phyloP scores from a whole-genome alignment of 495 filamentous ascomycete genomes.

The Tirmania nivea region DNA sequence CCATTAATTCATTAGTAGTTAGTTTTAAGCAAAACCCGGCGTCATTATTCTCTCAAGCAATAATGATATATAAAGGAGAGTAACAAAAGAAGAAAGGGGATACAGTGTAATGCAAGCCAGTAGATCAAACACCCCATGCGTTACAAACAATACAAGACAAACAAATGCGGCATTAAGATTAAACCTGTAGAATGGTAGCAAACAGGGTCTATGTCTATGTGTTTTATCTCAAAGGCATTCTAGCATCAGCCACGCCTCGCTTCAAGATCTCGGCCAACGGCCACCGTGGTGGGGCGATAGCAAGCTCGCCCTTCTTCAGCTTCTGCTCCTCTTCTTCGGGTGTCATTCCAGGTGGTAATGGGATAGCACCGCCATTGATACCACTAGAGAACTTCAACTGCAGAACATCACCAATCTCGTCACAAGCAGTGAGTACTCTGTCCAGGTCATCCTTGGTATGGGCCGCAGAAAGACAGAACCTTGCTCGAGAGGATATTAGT shows the following conservation, averaged over 20 bases:
- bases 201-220: not conserved
- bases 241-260: slow-evolving; percentile 57
- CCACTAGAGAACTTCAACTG: slow-evolving; percentile 93
- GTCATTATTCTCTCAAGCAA: too few species aligned
- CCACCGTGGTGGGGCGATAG: slow-evolving; percentile 55
- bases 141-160: too few species aligned
- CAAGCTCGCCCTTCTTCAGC: slow-evolving; percentile 33
- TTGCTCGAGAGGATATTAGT: slow-evolving; percentile 74
- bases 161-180: too few species aligned
- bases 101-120: too few species aligned
- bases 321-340: slow-evolving; percentile 51
- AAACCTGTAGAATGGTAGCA: too few species aligned
- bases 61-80: too few species aligned
- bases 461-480: slow-evolving; percentile 86
- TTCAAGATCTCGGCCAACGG: slow-evolving; percentile 56
- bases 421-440: slow-evolving; percentile 68
- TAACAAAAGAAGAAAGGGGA: too few species aligned
- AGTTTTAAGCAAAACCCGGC: too few species aligned
- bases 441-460: slow-evolving; percentile 98
- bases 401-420: slow-evolving; percentile 75
- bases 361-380: slow-evolving; percentile 65
- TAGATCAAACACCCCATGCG: too few species aligned
- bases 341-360: slow-evolving; percentile 43
- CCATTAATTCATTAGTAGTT: too few species aligned
- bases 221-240: slow-evolving; percentile 39